Conservation (phyloP, 139 green algal genomes). For the Ulvella scutata region DNA sequence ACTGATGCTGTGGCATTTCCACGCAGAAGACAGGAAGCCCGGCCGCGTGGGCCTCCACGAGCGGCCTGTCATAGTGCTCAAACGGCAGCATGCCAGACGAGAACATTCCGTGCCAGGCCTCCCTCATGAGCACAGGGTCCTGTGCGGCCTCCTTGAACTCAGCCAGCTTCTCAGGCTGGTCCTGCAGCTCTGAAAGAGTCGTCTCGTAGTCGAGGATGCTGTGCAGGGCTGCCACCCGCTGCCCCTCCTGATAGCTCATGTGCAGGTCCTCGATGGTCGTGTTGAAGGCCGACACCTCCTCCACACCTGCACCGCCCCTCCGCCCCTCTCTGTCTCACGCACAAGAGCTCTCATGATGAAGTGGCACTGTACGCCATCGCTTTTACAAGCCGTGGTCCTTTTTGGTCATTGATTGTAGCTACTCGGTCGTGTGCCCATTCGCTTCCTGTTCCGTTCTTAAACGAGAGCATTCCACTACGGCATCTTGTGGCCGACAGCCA, state of each 20-base stretch:
- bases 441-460: too few relatives aligned
- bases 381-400: too few relatives aligned
- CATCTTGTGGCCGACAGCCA: too few relatives aligned
- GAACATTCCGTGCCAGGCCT: neutral
- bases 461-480: too few relatives aligned
- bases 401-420: too few relatives aligned
- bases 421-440: too few relatives aligned
- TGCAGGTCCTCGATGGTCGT: neutral
- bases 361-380: too few relatives aligned
- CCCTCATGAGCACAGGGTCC: neutral
- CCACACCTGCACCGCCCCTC: neutral
- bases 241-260: neutral
- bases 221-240: neutral
- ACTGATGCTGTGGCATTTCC: neutral
- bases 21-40: neutral
- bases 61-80: neutral
- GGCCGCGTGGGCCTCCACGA: neutral
- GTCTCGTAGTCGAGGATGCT: neutral
- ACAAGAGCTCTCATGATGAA: too few relatives aligned
- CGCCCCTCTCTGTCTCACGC: too few relatives aligned
- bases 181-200: neutral
- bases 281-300: neutral
- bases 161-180: neutral
- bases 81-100: neutral
- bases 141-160: neutral